Base-by-base conservation (phyloP, 2,329 filamentous ascomycete species). In the Alternaria panax region DNA sequence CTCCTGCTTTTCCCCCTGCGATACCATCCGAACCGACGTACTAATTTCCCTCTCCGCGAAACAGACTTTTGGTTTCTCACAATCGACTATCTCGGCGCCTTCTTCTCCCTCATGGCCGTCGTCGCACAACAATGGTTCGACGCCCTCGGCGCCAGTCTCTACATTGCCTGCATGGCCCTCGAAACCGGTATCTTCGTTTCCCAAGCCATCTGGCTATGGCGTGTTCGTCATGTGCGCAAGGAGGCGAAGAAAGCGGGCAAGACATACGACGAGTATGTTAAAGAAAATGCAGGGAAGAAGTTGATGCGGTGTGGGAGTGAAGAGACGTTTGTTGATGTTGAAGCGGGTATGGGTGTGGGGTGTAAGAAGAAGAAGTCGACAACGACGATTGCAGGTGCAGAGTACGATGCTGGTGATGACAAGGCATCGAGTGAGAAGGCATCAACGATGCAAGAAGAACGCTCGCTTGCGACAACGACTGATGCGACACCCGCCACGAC, bases 91-190 rank as follows among this genome's bases (percentile, higher is more conserved):
- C 65, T 81, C 1, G 88, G 88, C 2, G 87, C 87, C 0, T 81
- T 89, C 57, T 89, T 90, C 72, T 89, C 86, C 0, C 80, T 89
- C 22, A 83, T 89, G 80, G 86, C 87, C 1, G 74, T 89, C 9
- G 87, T 84, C 43, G 86, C 84, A 0, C 87, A 90, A 66, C 81
- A 85, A 24, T 84, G 81, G 2, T 89, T 90, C 66, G 88, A 90
- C 68, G 76, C 86, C 5, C 76, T 89, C 0, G 88, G 87, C 3
- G 86, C 86, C 0, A 80, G 86, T 2, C 72, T 88, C 59, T 90
- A 89, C 68, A 85, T 88, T 51, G 74, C 86, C 7, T 86, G 85
- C 60, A 80, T 86, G 56, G 42, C 83, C 3, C 80, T 90, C 12
- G 88, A 90, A 70, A 74, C 82, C 7, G 87, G 86, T 11, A 88